Evolutionary conservation across 176 grass and related monocot species (phyloP), one percentile per base, ranked within the genome.

Genomic region (Aegilops longissima): DNA sequence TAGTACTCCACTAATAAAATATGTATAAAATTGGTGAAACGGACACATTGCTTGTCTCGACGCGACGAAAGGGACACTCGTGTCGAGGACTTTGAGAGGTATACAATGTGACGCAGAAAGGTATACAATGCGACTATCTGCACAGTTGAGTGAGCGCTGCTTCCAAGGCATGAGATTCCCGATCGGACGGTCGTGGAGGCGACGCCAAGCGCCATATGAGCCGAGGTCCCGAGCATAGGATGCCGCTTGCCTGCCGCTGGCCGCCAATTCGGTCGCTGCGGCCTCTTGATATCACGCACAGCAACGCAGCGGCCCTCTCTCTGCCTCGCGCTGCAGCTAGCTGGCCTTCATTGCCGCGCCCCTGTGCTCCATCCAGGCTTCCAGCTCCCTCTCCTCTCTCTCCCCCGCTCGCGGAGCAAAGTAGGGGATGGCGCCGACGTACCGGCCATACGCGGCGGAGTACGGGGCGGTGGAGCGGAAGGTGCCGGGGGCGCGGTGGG

Each of bases 351-450:
- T 74, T 62, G 80, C 3, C 24, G 12, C 4, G n/a, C 5, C 51
- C 51, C 51, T 18, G 49, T 6, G 14, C 13, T 14, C 13, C 27
- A 27, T 16, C 47, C 47, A 16, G 47, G 13, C 13, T 16, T 0
- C 47, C 49, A 17, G 5, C 45, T 72, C 31, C 29, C 20, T 2
- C 16, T 13, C 65, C 3, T 2, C 20, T 8, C 38, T 16, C 8
- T 14, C 1, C 9, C 30, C 5, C 36, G 18, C 1, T 56, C 17
- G 13, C 13, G 13, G 1, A 52, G 49, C 5, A 5, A 16, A 20
- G 52, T 6, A 5, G 20, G 7, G 17, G 33, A 89, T 90, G 88
- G 88, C 88, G 29, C 88, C 88, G 21, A 47, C 86, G 38, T 89
- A 90, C 73, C 85, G 86, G 11, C 89, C 89, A 0, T 90, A 87